phyloP scores from a whole-genome alignment of 2,329 filamentous ascomycete species.

The Metarhizium sp. region DNA sequence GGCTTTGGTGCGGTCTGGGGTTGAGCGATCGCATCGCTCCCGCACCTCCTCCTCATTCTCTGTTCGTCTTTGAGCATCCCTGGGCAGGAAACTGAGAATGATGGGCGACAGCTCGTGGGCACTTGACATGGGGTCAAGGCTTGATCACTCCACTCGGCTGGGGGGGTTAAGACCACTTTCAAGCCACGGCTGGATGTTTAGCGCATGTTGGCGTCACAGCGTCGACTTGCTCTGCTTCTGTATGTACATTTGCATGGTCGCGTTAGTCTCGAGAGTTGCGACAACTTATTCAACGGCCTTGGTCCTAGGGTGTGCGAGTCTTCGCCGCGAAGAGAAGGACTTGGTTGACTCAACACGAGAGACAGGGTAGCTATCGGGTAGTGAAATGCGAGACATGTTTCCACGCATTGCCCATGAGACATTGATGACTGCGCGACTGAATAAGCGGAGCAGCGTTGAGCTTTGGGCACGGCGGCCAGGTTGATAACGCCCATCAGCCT shows the following conservation, averaged over 20 bases:
- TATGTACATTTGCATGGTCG: not conserved
- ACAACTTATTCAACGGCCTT: too few relatives aligned
- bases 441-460: not conserved
- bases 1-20: conserved; percentile 5
- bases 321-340: too few relatives aligned
- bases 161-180: not conserved
- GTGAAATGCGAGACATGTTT: not conserved
- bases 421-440: not conserved
- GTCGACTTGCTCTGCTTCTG: not conserved
- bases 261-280: not conserved
- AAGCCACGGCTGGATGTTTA: not conserved
- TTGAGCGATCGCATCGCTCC: conserved; percentile 19
- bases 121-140: too few relatives aligned
- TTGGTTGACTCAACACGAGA: too few relatives aligned
- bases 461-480: not conserved
- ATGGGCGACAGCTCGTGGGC: not conserved
- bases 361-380: too few relatives aligned
- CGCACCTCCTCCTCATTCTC: conserved; percentile 17
- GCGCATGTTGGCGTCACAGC: not conserved
- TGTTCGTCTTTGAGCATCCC: not conserved
- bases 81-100: not conserved
- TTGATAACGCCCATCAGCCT: not conserved
- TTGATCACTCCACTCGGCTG: not conserved
- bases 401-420: not conserved
- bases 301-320: too few relatives aligned